Evolutionary conservation across 164 flowering plant species (phyloP), one percentile per base, ranked within the genome.

Genomic region (Piper betle): DNA sequence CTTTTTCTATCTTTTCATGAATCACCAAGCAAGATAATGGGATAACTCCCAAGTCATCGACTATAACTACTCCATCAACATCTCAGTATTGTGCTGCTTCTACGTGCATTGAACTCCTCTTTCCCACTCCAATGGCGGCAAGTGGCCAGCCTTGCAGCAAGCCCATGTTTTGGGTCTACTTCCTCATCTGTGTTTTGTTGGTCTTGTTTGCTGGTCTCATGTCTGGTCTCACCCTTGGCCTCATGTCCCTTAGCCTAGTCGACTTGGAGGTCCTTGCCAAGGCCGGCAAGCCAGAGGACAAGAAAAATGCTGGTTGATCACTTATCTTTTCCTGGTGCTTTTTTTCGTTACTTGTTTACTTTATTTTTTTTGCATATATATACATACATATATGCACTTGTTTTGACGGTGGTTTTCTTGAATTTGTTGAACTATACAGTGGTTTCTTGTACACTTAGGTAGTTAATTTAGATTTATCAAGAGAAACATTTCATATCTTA

Each of bases 151-250:
- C 78, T 4, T 83, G 88, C 69, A 81, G 88, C 71, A 66, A 73
- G 40, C 65, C 84, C 50, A 71, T 66, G 80, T 83, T 83, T 70
- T 83, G 79, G 79, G 59, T 80, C 12, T 77, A 79, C 37, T 58
- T 83, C 11, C 5, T 75, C 37, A 69, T 71, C 53, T 70, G 72
- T 59, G 68, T 64, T 5, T 66, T 57, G 20, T 71, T 84, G 6
- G 89, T 84, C 37, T 4, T 55, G 19, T 80, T 84, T 58, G 86
- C 89, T 8, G 86, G 86, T 2, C 67, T 84, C 54, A 82, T 77
- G 82, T 82, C 89, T 4, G 89, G 89, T 0, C 78, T 84, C 5
- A 82, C 86, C 18, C 75, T 84, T 2, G 89, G 89, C 25, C 78
- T 84, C 40, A 77, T 84, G 82, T 82, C 89, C 4, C 74, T 84